Base-by-base conservation (phyloP, 345 rosid species). In the Salix exigua region DNA sequence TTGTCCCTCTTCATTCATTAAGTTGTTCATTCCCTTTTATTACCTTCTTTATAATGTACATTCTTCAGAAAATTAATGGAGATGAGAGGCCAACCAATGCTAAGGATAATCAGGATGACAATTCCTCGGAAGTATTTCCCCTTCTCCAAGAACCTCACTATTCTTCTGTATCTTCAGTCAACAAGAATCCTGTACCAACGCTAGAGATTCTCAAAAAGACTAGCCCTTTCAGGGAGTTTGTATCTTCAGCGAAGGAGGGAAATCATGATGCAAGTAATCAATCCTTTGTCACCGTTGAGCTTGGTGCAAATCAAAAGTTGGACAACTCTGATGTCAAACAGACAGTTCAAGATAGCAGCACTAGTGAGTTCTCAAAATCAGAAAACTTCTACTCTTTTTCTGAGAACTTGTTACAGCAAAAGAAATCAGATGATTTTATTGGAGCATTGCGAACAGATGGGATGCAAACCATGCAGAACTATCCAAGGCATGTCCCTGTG, bases 401-500 rank as follows among this genome's bases (percentile, higher is more conserved):
- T 66, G 84, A 88, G 71, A 89, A 83, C 66, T 37, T 73, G 37
- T 80, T 73, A 76, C 83, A 80, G 78, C 80, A 79, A 28, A 81
- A 77, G 81, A 86, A 81, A 81, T 76, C 73, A 58, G 79, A 80
- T 72, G 79, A 78, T 58, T 69, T 64, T 25, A 83, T 51, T 64
- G 79, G 75, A 65, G 78, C 79, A 31, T 51, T 76, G 76, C 83
- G 72, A 38, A 68, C 77, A 35, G 89, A 88, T 78, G 86, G 86
- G 76, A 79, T 82, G 81, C 88, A 88, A 83, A 77, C 84, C 70
- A 78, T 85, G 78, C 92, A 86, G 64, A 88, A 75, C 87, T 89
- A 85, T 78, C 97, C 98, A 58, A 87, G 88, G 85, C 93, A 88
- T 76, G 90, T 89, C 33, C 80, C 90, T 6, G 89, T 87, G 72